Percentiles rank a stretch among this genome's conserved stretches.
Evolutionary conservation across 169 alveolate species (phyloP).

Genomic region (Eimeria falciformis): DNA sequence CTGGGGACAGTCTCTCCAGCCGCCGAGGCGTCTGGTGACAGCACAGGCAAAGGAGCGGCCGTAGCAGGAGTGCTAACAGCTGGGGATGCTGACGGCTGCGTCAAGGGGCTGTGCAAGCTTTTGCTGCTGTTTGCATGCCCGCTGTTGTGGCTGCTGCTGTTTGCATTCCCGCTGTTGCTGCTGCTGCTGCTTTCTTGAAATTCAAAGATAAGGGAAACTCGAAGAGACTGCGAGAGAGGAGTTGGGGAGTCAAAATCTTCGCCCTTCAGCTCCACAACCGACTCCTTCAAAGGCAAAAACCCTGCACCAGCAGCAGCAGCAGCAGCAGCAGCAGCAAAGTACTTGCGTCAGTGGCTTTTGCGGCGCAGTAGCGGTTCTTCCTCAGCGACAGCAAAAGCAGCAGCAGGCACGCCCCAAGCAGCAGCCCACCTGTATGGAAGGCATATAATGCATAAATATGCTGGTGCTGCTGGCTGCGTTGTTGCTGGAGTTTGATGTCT

Average conservation of each 20-base stretch:
- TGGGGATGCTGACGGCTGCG: not conserved
- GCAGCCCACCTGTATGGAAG: constrained; percentile 33
- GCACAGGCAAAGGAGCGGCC: constrained; percentile 2
- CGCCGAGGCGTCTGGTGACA: not conserved
- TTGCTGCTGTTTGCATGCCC: not conserved
- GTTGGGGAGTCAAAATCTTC: not conserved
- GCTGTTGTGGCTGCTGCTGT: not conserved
- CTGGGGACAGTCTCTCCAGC: not conserved
- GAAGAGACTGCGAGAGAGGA: constrained; percentile 35
- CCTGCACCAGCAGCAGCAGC: constrained; percentile 57
- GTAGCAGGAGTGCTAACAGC: constrained; percentile 20
- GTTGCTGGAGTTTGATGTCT: not conserved
- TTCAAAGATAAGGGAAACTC: constrained; percentile 31
- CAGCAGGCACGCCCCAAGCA: not conserved
- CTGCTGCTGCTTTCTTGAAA: constrained; percentile 41
- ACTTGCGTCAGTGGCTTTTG: not conserved
- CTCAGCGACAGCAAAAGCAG: constrained; percentile 7
- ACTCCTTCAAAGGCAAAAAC: constrained; percentile 13
- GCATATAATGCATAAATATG: constrained; percentile 39
- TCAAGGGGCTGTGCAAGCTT: not conserved
- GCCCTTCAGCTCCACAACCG: constrained; percentile 14
- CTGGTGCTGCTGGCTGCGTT: constrained; percentile 37
- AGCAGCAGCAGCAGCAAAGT: not conserved
- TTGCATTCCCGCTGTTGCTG: constrained; percentile 6
- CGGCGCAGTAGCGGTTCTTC: no score